phyloP scores from a whole-genome alignment of 768 basidiomycete species.

The Hortiboletus flavorubellus region DNA sequence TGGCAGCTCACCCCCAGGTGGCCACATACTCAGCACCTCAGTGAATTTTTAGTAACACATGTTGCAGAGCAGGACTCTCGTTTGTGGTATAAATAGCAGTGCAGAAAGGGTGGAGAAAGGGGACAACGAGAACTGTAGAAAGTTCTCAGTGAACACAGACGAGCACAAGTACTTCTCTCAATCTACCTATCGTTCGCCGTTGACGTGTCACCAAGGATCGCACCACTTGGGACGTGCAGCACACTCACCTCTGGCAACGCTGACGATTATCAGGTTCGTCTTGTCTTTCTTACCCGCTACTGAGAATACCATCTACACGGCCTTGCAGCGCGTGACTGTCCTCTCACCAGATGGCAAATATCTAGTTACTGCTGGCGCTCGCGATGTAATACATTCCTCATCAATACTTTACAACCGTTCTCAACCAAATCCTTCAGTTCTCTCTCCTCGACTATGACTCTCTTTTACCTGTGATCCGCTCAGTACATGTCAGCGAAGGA shows the following conservation, averaged over 20 bases:
- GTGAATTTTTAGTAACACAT: neutral
- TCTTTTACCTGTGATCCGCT: constrained; percentile 44
- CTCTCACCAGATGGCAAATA: constrained; percentile 67
- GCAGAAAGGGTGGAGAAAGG: constrained; percentile 57
- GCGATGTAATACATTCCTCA: constrained; percentile 48
- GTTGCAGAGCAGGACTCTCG: constrained; percentile 48
- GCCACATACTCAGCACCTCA: constrained; percentile 12
- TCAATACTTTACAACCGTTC: constrained; percentile 13
- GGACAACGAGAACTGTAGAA: constrained; percentile 82
- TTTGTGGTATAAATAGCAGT: constrained; percentile 87
- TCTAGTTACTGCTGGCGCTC: constrained; percentile 70
- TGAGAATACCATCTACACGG: constrained; percentile 4
- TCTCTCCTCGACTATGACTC: constrained; percentile 65
- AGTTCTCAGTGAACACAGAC: constrained; percentile 47
- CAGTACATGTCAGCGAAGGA: constrained; percentile 55
- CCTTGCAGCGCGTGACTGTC: constrained; percentile 72
- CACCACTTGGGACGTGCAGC: constrained; percentile 41
- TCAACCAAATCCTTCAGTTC: constrained; percentile 39
- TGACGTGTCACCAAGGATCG: constrained; percentile 20
- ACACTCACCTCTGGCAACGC: constrained; percentile 59
- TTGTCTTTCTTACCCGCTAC: neutral
- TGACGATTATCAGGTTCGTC: constrained; percentile 86
- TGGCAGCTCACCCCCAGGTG: constrained; percentile 68
- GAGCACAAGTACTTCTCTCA: constrained; percentile 52
- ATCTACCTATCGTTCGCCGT: neutral